These are phyloP conservation scores for Pythium aristosporum DNA, from an alignment of 352 stramenopile genomes.

Conservation along the genomic window DNA sequence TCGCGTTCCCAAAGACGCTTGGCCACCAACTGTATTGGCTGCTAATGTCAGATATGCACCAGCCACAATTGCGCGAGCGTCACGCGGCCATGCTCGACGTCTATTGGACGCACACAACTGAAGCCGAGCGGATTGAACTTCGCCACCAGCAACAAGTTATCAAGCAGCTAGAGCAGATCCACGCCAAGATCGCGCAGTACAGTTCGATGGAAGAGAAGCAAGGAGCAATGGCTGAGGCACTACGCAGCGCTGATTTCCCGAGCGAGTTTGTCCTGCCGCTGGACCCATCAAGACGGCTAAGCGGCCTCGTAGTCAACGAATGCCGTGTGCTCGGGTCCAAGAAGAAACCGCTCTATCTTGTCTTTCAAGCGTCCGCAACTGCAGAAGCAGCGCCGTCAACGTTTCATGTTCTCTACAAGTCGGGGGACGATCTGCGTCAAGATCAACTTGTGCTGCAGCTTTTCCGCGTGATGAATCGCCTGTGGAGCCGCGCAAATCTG, in stretches of 20 bases:
- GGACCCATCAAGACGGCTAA: constrained; percentile 16
- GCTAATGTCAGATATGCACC: constrained; percentile 22
- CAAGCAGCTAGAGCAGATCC: constrained; percentile 19
- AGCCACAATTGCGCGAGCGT: constrained; percentile 14
- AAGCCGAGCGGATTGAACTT: constrained; percentile 6
- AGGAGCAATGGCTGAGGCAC: not conserved
- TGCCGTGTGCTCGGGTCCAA: constrained; percentile 30
- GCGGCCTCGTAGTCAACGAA: constrained; percentile 9
- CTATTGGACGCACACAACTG: constrained; percentile 7
- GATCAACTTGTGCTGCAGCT: constrained; percentile 75
- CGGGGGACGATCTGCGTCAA: constrained; percentile 79
- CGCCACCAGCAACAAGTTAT: constrained; percentile 11
- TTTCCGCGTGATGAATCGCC: constrained; percentile 56
- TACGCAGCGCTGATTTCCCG: constrained; percentile 17
- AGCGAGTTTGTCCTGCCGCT: constrained; percentile 28
- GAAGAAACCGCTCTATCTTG: constrained; percentile 27
- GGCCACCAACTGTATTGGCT: constrained; percentile 29
- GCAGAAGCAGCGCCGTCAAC: constrained; percentile 3
- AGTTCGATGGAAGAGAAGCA: constrained; percentile 26
- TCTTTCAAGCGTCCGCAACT: constrained; percentile 31
- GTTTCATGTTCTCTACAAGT: constrained; percentile 69
- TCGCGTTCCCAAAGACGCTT: constrained; percentile 15
- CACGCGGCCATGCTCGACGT: constrained; percentile 22
- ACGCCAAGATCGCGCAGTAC: constrained; percentile 9
- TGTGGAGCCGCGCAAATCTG: constrained; percentile 38